Base-by-base conservation (phyloP, 306 rosid species). In the Mucuna pruriens region DNA sequence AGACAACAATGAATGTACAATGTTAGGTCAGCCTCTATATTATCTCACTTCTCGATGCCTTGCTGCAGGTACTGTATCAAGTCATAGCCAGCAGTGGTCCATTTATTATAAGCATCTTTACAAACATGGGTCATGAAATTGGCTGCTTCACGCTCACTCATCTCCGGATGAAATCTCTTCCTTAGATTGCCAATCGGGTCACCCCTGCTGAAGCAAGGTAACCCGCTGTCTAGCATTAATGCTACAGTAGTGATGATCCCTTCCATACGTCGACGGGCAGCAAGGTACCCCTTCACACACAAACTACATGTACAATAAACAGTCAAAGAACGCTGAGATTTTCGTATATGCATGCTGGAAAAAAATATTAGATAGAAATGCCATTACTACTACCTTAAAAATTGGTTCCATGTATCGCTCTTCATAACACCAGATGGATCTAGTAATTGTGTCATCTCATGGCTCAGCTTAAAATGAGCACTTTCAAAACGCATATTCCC, bases 61-160 rank as follows among this genome's bases (percentile, higher is more conserved):
- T 95, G 99, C 88, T 95, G 99, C 84, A 95, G 86, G 83, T 90
- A 95, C 79, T 95, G 99, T 83, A 95, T 95, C 86, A 95, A 87
- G 86, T 95, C 99, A 78, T 95, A 95, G 68, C 99, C 99, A 13
- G 99, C 99, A 51, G 99, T 95, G 17, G 98, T 95, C 99, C 99
- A 95, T 90, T 95, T 95, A 85, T 93, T 95, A 78, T 95, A 95
- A 33, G 99, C 99, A 88, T 95, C 99, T 31, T 94, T 88, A 81
- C 99, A 95, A 17, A 95, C 99, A 46, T 64, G 98, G 86, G 92
- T 90, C 99, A 95, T 93, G 86, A 93, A 95, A 88, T 89, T 91
- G 38, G 99, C 99, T 13, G 99, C 99, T 83, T 95, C 99, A 1
- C 96, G 97, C 76, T 94, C 98, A 31, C 86, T 94, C 98, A 94